Conservation (phyloP, 163 green algal species). For the Scenedesmus sp. region DNA sequence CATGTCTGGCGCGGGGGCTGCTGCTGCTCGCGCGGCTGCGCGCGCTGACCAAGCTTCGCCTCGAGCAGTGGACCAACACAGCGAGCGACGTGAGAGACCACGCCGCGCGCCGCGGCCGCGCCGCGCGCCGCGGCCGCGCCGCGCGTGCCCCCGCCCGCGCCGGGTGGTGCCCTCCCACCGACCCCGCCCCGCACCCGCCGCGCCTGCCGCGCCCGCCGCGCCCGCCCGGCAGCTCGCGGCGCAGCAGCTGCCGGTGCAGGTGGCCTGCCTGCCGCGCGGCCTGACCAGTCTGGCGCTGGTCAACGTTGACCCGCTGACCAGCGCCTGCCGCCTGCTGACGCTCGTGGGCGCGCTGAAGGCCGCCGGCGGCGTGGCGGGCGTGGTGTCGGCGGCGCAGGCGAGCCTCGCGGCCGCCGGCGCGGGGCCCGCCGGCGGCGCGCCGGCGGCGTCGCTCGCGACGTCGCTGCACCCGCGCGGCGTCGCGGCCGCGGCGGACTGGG, state of each 20-base stretch:
- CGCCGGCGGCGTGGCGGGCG: not conserved
- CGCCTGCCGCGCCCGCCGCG: not conserved
- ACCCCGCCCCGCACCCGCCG: not conserved
- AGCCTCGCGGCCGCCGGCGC: no score
- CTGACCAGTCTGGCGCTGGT: constrained; percentile 10
- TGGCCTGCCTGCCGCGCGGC: constrained; percentile 9
- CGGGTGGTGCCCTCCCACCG: not conserved
- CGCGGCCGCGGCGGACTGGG: no score
- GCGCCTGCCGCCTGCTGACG: not conserved
- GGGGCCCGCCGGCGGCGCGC: no score
- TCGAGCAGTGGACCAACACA: constrained; percentile 35
- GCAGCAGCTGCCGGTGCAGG: constrained; percentile 17
- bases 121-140: not conserved
- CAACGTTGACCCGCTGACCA: not conserved
- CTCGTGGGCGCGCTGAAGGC: not conserved
- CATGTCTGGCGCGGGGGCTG: not conserved
- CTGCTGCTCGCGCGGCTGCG: constrained; percentile 14
- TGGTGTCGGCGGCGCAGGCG: not conserved
- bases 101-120: not conserved
- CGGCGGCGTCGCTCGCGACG: no score
- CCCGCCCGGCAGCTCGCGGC: not conserved
- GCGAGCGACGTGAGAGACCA: not conserved
- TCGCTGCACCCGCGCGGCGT: no score
- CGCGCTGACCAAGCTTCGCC: not conserved
- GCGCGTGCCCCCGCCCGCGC: not conserved